phyloP scores from a whole-genome alignment of 202 grass and related monocot species.

The Tripidium arundinaceum region DNA sequence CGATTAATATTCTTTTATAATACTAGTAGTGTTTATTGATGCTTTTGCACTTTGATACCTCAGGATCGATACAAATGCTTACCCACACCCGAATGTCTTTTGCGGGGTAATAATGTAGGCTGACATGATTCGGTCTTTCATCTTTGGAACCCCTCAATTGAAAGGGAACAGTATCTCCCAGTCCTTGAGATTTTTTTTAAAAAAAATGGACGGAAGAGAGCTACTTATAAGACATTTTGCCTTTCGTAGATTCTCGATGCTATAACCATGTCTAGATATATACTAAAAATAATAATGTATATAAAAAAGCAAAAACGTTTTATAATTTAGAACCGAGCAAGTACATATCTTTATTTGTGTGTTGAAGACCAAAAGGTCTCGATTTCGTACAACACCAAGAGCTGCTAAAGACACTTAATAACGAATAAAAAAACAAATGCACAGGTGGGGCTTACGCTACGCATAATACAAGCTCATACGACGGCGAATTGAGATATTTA shows the following conservation, averaged over 20 bases:
- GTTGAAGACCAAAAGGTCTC: not conserved
- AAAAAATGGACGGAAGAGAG: not conserved
- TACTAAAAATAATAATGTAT: too few relatives aligned
- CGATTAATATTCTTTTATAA: slow-evolving; percentile 35
- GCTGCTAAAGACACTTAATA: not conserved
- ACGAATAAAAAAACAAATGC: not conserved
- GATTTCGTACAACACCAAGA: not conserved
- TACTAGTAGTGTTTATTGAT: not conserved
- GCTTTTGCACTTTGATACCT: not conserved
- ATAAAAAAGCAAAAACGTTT: not conserved
- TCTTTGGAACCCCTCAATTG: too few relatives aligned
- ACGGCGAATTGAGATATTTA: slow-evolving; percentile 18
- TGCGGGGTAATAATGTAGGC: too few relatives aligned
- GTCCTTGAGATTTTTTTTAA: not conserved
- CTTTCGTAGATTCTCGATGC: too few relatives aligned
- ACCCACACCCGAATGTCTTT: too few relatives aligned
- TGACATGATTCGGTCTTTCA: too few relatives aligned
- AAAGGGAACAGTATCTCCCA: too few relatives aligned
- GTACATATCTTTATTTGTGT: not conserved
- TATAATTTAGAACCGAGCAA: not conserved
- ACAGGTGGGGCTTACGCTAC: not conserved
- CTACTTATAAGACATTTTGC: too few relatives aligned
- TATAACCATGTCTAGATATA: too few relatives aligned
- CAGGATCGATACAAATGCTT: too few relatives aligned
- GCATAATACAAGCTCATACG: slow-evolving; percentile 18